These are phyloP conservation scores for Leccinum subgranulosum DNA, from an alignment of 768 basidiomycete genomes.

Conservation along the genomic window DNA sequence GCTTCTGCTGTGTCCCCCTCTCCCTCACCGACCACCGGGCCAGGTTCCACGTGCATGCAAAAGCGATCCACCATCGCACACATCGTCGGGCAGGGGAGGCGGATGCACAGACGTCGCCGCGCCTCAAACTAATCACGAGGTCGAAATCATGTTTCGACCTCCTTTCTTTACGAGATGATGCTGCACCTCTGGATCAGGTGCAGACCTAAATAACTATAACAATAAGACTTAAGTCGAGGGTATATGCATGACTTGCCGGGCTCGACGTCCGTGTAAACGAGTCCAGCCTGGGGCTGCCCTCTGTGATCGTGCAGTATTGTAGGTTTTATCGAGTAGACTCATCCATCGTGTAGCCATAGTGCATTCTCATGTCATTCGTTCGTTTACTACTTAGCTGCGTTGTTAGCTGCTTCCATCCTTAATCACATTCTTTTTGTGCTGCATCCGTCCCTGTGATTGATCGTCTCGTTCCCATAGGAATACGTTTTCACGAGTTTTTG, in stretches of 20 bases:
- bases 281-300: conserved; percentile 8
- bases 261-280: conserved; percentile 2
- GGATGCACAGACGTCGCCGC: conserved; percentile 19
- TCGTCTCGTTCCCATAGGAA: not conserved
- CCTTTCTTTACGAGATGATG: not conserved
- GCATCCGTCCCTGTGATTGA: not conserved
- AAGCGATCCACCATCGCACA: conserved; percentile 12
- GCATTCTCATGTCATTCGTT: not conserved
- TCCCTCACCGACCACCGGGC: conserved; percentile 1
- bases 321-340: not conserved
- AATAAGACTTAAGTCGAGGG: not conserved
- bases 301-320: not conserved
- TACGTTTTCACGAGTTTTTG: not conserved
- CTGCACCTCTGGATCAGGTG: conserved; percentile 9
- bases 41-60: conserved; percentile 6
- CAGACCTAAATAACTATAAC: not conserved
- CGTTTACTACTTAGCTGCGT: not conserved
- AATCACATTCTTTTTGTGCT: not conserved
- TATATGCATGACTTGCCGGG: not conserved
- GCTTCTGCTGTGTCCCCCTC: not conserved
- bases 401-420: not conserved
- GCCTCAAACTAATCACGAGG: conserved; percentile 7
- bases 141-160: too few species aligned
- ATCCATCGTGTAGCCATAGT: conserved; percentile 11
- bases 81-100: not conserved